These are phyloP conservation scores for Dictyophora rubrovolvata DNA, from an alignment of 768 basidiomycete genomes.

Conservation along the genomic window DNA sequence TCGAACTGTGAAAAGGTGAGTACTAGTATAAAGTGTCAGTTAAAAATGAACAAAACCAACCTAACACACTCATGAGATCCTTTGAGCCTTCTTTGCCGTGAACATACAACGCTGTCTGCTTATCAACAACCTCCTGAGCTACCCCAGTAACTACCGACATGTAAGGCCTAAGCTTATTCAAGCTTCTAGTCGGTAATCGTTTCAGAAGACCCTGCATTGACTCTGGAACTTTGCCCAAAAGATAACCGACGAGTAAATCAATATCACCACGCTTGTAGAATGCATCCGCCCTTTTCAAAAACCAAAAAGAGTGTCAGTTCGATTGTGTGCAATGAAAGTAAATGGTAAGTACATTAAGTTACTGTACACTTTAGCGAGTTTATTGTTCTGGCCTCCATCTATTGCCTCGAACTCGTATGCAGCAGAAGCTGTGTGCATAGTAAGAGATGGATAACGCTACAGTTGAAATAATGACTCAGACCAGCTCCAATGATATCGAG, in stretches of 20 bases:
- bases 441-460: not conserved
- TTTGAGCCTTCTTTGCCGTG: conserved; percentile 17
- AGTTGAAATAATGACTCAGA: conserved; percentile 1
- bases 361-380: not conserved
- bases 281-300: not conserved
- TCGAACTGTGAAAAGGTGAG: too few relatives aligned
- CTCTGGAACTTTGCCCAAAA: conserved; percentile 22
- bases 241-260: conserved; percentile 17
- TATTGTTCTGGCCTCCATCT: conserved; percentile 1
- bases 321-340: not conserved
- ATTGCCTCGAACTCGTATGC: conserved; percentile 18
- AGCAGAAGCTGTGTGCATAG: not conserved
- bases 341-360: not conserved
- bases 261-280: not conserved
- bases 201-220: conserved; percentile 17
- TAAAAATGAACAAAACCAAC: conserved; percentile 9
- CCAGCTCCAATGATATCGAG: conserved; percentile 22
- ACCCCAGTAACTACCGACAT: conserved; percentile 18
- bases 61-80: conserved; percentile 27
- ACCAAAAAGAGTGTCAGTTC: not conserved
- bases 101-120: conserved; percentile 15
- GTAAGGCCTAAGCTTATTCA: conserved; percentile 20
- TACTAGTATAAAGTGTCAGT: too few relatives aligned
- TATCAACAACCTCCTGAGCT: conserved; percentile 15
- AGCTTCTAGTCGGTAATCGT: conserved; percentile 22